phyloP scores from a whole-genome alignment of 495 filamentous ascomycete species.

The Penicillium coprophilum region DNA sequence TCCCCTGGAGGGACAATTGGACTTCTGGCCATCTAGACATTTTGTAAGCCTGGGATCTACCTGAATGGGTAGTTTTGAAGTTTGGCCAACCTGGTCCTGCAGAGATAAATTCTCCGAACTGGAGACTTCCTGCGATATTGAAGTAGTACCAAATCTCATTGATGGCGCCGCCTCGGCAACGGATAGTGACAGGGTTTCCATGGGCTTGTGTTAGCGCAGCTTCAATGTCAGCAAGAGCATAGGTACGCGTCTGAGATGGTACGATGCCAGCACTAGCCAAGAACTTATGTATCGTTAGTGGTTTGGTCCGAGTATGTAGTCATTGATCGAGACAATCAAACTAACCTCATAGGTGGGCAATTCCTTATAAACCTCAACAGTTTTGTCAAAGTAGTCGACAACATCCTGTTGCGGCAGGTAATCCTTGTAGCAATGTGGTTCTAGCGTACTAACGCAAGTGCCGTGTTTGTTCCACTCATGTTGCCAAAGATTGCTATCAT shows the following conservation, averaged over 20 bases:
- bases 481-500: constrained; percentile 71
- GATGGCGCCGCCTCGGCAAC: constrained; percentile 59
- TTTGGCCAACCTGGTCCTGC: constrained; percentile 52
- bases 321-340: neutral
- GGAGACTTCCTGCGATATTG: constrained; percentile 73
- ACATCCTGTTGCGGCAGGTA: constrained; percentile 64
- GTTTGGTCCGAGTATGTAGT: neutral
- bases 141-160: constrained; percentile 87
- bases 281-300: constrained; percentile 29
- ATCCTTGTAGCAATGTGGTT: constrained; percentile 67
- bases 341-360: constrained; percentile 47
- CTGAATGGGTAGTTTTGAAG: neutral
- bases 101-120: constrained; percentile 72
- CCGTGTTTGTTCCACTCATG: constrained; percentile 90
- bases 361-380: constrained; percentile 50
- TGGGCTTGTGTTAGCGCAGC: constrained; percentile 60
- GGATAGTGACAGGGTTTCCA: constrained; percentile 66
- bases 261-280: constrained; percentile 50
- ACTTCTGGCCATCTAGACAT: constrained; percentile 55
- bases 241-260: constrained; percentile 48
- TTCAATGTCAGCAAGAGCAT: constrained; percentile 62
- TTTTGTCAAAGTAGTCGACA: constrained; percentile 60
- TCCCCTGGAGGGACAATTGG: constrained; percentile 59
- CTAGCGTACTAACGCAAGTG: constrained; percentile 59
- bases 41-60: neutral